phyloP scores from a whole-genome alignment of 2,329 filamentous ascomycete species.

The Ascomycota sp. region DNA sequence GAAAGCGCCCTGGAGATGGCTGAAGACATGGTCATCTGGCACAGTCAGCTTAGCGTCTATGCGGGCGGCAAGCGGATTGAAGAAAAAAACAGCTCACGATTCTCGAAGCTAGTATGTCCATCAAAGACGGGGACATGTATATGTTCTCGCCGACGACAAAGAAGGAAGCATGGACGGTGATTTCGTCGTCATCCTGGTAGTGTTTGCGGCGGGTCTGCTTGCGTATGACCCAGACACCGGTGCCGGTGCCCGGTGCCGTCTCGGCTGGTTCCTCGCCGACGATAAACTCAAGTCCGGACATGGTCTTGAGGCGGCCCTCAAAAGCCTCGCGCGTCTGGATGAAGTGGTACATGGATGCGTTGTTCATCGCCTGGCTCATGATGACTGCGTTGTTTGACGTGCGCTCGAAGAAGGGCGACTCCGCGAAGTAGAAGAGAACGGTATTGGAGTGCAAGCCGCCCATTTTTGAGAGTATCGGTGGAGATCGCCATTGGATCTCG shows the following conservation, averaged over 20 bases:
- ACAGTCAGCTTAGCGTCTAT: background rate
- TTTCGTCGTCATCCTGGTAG: conserved; percentile 33
- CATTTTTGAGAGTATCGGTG: conserved; percentile 25
- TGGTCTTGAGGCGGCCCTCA: conserved; percentile 39
- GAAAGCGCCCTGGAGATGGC: conserved; percentile 32
- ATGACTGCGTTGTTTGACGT: conserved; percentile 48
- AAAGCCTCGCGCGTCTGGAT: conserved; percentile 42
- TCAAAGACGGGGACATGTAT: conserved; percentile 42
- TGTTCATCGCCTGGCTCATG: conserved; percentile 40
- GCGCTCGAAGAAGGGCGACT: conserved; percentile 46
- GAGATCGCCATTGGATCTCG: conserved; percentile 46
- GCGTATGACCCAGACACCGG: conserved; percentile 48
- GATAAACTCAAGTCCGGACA: conserved; percentile 47
- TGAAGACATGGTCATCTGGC: conserved; percentile 32
- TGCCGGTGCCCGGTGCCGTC: conserved; percentile 41
- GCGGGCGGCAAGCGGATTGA: background rate
- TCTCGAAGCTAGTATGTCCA: conserved; percentile 36
- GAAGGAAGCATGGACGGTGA: conserved; percentile 38
- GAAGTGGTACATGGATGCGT: conserved; percentile 33
- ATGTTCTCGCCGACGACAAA: conserved; percentile 47
- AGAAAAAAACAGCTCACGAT: conserved; percentile 22
- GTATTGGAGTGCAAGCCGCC: conserved; percentile 43
- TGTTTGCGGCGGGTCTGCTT: conserved; percentile 44
- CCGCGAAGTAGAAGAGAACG: conserved; percentile 46
- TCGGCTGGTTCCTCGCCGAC: conserved; percentile 45